Evolutionary conservation across 441 rosid species (phyloP), one percentile per base, ranked within the genome.

Genomic region (Populus hybrid): DNA sequence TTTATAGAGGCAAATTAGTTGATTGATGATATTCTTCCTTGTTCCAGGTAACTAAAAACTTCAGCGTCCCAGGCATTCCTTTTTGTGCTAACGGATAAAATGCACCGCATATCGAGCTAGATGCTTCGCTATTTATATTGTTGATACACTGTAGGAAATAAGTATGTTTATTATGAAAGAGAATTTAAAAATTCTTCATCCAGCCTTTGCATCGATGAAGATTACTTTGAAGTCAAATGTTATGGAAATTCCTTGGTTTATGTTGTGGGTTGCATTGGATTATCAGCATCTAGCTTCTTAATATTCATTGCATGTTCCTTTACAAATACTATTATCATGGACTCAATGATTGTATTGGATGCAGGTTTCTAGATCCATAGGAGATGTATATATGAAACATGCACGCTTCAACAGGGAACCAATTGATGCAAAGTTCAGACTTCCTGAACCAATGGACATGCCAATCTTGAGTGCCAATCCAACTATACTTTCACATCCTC

Each of bases 331-430:
- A 68, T 24, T 54, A 59, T 69, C 59, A 34, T 54, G n/a, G 67
- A 59, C 69, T 76, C 73, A 38, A 34, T 77, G 24, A 8, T 76
- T 82, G 59, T 79, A 50, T 78, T 77, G 34, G 54, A 73, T 85
- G 83, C 88, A 94, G 97, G 92, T 94, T 83, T 94, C 97, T 57
- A 89, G 91, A 83, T 89, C 98, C 30, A 90, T 94, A 35, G 96
- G 98, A 11, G 96, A 94, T 65, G 87, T 91, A 73, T 91, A 94
- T 83, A 83, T 92, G 98, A 94, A 94, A 86, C 85, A 90, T 54
- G 86, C 81, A 0, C 86, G 72, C 81, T 94, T 73, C 79, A 92
- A 92, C 88, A 83, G 71, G 82, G 95, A 89, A 78, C 94, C 90
- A 4, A 85, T 90, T 69, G 79, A 82, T 38, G 88, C 70, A 54